A percentile compares a stretch with the other conserved stretches of the same genome.
phyloP scores from a whole-genome alignment of 1,284 basidiomycete genomes.

The Lignosus rhinocerotis region DNA sequence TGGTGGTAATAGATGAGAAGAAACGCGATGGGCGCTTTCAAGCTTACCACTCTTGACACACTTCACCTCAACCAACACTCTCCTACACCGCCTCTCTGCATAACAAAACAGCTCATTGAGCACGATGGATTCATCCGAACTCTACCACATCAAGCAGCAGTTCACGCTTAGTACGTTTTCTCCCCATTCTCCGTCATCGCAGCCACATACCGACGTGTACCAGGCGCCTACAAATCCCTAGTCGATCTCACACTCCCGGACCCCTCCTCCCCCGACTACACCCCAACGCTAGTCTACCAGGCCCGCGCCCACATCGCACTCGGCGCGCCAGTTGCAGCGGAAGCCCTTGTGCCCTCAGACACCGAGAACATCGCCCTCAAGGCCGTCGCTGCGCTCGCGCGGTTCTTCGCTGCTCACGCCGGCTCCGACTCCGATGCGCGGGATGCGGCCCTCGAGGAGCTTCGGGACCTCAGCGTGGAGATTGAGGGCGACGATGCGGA shows the following conservation, averaged over 20 bases:
- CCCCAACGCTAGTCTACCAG: constrained; percentile 73
- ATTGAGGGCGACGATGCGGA: constrained; percentile 77
- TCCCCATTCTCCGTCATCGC: background rate
- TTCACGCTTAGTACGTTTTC: constrained; percentile 72
- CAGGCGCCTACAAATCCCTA: constrained; percentile 70
- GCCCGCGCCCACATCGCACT: constrained; percentile 84
- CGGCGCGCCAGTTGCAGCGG: constrained; percentile 55
- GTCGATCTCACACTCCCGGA: constrained; percentile 57
- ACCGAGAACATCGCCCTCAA: constrained; percentile 69
- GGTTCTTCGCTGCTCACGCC: constrained; percentile 54
- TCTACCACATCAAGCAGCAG: constrained; percentile 85
- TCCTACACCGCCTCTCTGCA: background rate
- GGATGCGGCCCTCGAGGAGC: constrained; percentile 72
- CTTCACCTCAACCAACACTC: background rate
- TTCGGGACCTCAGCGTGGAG: constrained; percentile 85
- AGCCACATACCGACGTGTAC: constrained; percentile 1
- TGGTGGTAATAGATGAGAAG: no score
- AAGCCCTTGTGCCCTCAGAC: constrained; percentile 56
- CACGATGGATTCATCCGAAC: constrained; percentile 75
- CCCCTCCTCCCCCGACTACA: constrained; percentile 62
- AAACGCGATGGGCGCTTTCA: background rate
- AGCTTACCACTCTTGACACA: no score
- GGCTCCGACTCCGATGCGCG: constrained; percentile 14
- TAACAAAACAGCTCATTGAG: background rate
- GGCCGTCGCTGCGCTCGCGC: constrained; percentile 72